Percentiles rank a stretch among this genome's conserved stretches.
Evolutionary conservation across 1,284 basidiomycete genomes (phyloP).

Genomic region (Papiliotrema laurentii): DNA sequence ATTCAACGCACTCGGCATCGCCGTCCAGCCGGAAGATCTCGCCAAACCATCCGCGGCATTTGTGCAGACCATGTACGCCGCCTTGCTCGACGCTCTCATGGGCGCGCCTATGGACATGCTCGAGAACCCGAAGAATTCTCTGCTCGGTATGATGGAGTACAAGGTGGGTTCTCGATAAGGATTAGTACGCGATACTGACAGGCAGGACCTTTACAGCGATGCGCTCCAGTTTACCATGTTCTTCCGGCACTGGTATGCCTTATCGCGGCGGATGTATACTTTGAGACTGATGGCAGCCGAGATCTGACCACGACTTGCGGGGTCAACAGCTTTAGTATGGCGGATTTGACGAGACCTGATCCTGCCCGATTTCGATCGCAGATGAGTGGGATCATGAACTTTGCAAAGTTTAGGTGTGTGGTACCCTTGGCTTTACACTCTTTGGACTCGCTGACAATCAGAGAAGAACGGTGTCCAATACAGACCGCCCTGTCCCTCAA

Average conservation of each 20-base stretch:
- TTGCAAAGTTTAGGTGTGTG: constrained; percentile 69
- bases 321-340: constrained; percentile 68
- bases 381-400: constrained; percentile 85
- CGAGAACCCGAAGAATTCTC: constrained; percentile 58
- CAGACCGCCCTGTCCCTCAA: constrained; percentile 19
- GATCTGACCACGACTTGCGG: constrained; percentile 68
- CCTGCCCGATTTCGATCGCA: constrained; percentile 64
- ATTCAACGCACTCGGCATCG: constrained; percentile 34
- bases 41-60: constrained; percentile 61
- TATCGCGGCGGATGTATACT: neutral
- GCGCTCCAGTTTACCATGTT: constrained; percentile 60
- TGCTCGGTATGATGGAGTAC: constrained; percentile 52
- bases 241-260: constrained; percentile 60
- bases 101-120: constrained; percentile 60
- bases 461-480: constrained; percentile 28
- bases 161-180: constrained; percentile 55
- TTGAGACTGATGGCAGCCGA: constrained; percentile 48
- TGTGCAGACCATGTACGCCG: constrained; percentile 53
- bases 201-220: constrained; percentile 61
- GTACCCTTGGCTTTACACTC: neutral
- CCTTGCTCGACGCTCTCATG: constrained; percentile 65
- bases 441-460: constrained; percentile 3
- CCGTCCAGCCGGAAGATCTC: constrained; percentile 65
- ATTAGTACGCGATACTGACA: too few relatives aligned
- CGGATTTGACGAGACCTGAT: constrained; percentile 69